Evolutionary conservation across 2,329 filamentous ascomycete species (phyloP).

Genomic region (Bipolaris sorokiniana): DNA sequence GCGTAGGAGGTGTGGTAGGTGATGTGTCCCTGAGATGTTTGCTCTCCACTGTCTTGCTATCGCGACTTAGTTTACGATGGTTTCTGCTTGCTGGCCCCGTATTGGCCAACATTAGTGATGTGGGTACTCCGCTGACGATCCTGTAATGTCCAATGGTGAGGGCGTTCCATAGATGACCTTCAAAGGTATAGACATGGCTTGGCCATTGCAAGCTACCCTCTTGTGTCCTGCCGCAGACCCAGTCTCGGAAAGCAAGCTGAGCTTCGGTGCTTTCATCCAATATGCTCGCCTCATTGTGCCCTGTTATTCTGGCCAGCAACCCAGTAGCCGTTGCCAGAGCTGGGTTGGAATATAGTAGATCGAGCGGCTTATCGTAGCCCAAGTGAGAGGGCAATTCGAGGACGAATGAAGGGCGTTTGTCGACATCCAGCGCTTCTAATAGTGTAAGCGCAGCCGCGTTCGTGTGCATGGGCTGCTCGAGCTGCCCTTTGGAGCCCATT

Average conservation of each 20-base stretch:
- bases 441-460: slow-evolving; percentile 23
- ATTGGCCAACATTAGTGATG: slow-evolving; percentile 20
- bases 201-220: slow-evolving; percentile 16
- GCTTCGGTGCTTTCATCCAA: slow-evolving; percentile 24
- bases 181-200: slow-evolving; percentile 32
- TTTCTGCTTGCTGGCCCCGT: slow-evolving; percentile 4
- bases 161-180: slow-evolving; percentile 37
- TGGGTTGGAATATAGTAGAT: slow-evolving; percentile 35
- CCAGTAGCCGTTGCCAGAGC: slow-evolving; percentile 24
- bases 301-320: slow-evolving; percentile 28
- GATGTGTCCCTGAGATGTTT: slow-evolving; percentile 49
- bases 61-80: slow-evolving; percentile 4
- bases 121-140: slow-evolving; percentile 39
- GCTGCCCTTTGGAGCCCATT: slow-evolving; percentile 10
- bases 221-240: slow-evolving; percentile 27
- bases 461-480: slow-evolving; percentile 1
- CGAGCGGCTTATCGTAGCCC: slow-evolving; percentile 18
- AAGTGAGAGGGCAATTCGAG: slow-evolving; percentile 17
- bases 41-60: slow-evolving; percentile 52
- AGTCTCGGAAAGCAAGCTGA: slow-evolving; percentile 36
- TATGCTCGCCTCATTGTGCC: slow-evolving; percentile 18
- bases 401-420: slow-evolving; percentile 36
- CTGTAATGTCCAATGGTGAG: slow-evolving; percentile 29
- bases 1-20: slow-evolving; percentile 37
- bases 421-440: slow-evolving; percentile 30